Base-by-base conservation (phyloP, 2,329 filamentous ascomycete genomes). In the Phialophora tarda region DNA sequence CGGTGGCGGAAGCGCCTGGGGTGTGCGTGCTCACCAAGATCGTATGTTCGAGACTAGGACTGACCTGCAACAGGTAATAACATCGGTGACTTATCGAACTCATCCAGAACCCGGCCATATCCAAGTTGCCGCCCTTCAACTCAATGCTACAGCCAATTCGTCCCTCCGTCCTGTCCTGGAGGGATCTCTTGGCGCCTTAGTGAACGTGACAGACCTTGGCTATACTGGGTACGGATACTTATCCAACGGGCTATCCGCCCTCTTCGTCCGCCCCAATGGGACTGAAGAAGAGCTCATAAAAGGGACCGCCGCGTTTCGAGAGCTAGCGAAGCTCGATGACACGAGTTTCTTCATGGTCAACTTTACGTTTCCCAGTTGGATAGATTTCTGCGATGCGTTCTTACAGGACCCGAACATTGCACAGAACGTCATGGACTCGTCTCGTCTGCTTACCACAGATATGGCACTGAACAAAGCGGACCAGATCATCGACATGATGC, bases 351-450 rank as follows among this genome's bases (percentile, higher is more conserved):
- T 59, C 12, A 64, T 72, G 44, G 59, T 64, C 10, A 68, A 65
- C 14, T 55, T 75, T 12, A 70, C 71, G 3, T 74, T 74, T 62
- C 74, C 74, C 2, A 67, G 63, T 12, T 77, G 74, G 73, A 71
- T 73, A n/a, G 73, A 71, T 12, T 76, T 75, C 62, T 58, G 64
- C 28, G 65, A 73, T 21, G 47, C 56, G 7, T 76, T 74, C 63
- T 67, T 77, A 3, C 66, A 61, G 30, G 75, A 77, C 62, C 75
- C 73, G 12, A 75, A 76, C 59, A 75, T 77, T 30, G 75, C 75
- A 24, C 74, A 74, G 30, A 76, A 77, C 57, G 71, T 74, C 28
- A 74, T 75, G 47, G 75, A 77, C 66, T 68, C 71, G 6, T 74
- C 73, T 10, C 68, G 75, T n/a, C 66, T 77, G 4, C 59, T 77